phyloP scores from a whole-genome alignment of 805 yeast genomes.

The Lachancea thermotolerans region DNA sequence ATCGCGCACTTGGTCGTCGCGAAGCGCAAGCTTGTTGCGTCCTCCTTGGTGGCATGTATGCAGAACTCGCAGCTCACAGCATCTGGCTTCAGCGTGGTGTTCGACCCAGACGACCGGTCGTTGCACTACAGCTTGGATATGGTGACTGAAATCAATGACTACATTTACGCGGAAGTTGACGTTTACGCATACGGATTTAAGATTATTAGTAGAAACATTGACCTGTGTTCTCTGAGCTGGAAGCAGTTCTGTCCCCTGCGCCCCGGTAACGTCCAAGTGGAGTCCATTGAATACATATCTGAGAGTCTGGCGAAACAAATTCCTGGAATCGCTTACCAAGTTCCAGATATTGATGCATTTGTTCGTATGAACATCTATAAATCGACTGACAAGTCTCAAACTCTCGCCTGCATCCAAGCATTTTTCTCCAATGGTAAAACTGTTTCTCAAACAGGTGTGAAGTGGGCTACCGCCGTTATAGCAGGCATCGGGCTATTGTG shows the following conservation, averaged over 20 bases:
- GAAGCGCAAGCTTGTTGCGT: conserved; percentile 45
- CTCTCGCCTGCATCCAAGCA: conserved; percentile 69
- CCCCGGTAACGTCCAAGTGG: conserved; percentile 75
- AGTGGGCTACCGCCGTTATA: conserved; percentile 90
- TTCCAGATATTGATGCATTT: conserved; percentile 81
- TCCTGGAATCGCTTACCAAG: conserved; percentile 81
- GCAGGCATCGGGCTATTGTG: conserved; percentile 82
- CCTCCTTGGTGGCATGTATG: conserved; percentile 84
- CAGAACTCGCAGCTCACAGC: conserved; percentile 69
- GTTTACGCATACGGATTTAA: conserved; percentile 84
- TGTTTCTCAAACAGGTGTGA: conserved; percentile 70
- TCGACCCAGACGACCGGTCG: conserved; percentile 64
- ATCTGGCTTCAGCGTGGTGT: conserved; percentile 62
- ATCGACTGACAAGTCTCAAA: conserved; percentile 32
- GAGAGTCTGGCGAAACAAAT: conserved; percentile 44
- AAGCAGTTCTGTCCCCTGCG: conserved; percentile 85
- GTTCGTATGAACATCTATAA: conserved; percentile 48
- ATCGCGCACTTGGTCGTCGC: conserved; percentile 10
- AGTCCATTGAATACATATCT: conserved; percentile 57
- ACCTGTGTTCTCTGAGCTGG: conserved; percentile 61
- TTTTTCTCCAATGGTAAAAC: conserved; percentile 72
- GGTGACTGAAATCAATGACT: conserved; percentile 58
- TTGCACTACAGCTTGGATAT: conserved; percentile 64
- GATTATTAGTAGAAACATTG: conserved; percentile 49
- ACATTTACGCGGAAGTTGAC: conserved; percentile 60